Evolutionary conservation across 2,329 filamentous ascomycete genomes (phyloP), one percentile per base, ranked within the genome.

Genomic region (Chlorencoelia australis): DNA sequence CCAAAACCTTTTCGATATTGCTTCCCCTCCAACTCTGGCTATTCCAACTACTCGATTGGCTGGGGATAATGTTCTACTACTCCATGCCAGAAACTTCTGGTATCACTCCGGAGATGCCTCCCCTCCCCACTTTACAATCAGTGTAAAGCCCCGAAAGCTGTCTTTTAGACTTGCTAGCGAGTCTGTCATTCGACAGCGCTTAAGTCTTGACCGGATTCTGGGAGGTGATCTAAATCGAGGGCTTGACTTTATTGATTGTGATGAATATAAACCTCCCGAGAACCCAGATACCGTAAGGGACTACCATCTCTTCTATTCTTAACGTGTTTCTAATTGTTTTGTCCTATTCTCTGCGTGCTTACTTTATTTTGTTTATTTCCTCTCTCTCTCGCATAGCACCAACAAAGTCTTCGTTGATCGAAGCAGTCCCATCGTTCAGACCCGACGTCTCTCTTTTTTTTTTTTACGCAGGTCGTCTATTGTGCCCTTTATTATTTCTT

Each of bases 341-440:
- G 31, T 35, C 17, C 14, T 39, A 26, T 39, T 18, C 30, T 32
- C 26, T 30, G 20, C 26, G 30, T 30, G 29, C 25, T 35, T 9
- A 35, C 40, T 22, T 42, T 29, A 30, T 40, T 29, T 19, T 41
- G 27, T 35, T 38, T 42, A n/a, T 33, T 44, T 30, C 34, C 29
- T 30, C 28, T 40, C 13, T 33, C 16, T 39, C 39, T 32, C 35
- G 32, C 31, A 26, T 43, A 34, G 35, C 30, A 41, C 44, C 40
- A 33, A n/a, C 33, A 41, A 52, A 56, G 53, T 51, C 54, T 58
- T 58, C 52, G 54, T 58, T 49, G 55, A 58, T 48, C 55, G 53
- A 53, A 57, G 55, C 53, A 56, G n/a, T 48, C 41, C 54, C 51
- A 54, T 57, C 54, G 44, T 56, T 58, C 48, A 48, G 52, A 55